Evolutionary conservation across 2,329 filamentous ascomycete genomes (phyloP).

Genomic region (Blumeria graminis): DNA sequence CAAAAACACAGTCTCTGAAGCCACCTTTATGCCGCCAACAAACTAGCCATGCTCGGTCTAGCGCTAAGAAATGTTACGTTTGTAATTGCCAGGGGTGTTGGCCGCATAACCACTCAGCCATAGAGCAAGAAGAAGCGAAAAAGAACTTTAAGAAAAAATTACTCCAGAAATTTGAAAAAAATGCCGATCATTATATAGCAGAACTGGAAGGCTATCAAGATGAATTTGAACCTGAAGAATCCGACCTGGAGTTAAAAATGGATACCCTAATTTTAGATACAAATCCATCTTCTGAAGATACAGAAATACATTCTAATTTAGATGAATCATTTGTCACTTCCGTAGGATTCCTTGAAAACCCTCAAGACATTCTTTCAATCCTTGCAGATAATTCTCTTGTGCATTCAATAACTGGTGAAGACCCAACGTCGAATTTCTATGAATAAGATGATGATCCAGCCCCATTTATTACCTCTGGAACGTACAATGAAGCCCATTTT

Average conservation of each 20-base stretch:
- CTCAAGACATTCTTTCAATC: no score
- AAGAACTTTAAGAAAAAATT: not conserved
- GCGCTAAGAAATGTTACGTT: not conserved
- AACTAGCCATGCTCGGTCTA: not conserved
- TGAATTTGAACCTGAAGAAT: not conserved
- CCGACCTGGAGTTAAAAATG: not conserved
- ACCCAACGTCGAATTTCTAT: no score
- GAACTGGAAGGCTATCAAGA: not conserved
- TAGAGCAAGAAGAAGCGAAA: not conserved
- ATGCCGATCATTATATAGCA: not conserved
- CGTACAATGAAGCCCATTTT: no score
- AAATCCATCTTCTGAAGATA: not conserved
- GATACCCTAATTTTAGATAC: not conserved
- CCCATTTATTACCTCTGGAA: no score
- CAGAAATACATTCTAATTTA: not conserved
- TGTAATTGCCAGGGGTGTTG: not conserved
- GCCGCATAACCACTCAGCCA: not conserved
- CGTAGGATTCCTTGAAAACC: not conserved
- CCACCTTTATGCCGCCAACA: not conserved
- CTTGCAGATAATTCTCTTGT: no score
- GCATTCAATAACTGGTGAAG: no score
- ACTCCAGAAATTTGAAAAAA: not conserved
- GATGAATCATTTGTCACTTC: not conserved
- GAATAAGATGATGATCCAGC: no score
- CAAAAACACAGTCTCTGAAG: not conserved